Evolutionary conservation across 768 basidiomycete genomes (phyloP).

Genomic region (Boletus eberwhitei): DNA sequence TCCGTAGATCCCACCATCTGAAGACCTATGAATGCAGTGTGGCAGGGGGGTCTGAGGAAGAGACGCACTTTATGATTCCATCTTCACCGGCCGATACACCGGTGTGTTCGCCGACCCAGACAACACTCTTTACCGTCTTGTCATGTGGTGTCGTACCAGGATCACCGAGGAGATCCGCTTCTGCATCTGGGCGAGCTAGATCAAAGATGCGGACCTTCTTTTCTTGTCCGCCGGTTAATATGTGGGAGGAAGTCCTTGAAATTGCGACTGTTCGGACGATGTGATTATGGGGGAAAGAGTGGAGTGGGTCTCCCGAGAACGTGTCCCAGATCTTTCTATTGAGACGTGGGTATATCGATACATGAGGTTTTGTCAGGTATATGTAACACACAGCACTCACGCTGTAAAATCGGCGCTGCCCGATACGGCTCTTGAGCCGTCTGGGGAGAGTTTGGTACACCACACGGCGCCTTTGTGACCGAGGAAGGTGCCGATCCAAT

Average conservation of each 20-base stretch:
- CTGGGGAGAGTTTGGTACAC: constrained; percentile 87
- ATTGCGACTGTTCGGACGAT: constrained; percentile 95
- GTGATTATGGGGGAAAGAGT: constrained; percentile 98
- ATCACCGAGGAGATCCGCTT: constrained; percentile 76
- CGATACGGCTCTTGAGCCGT: constrained; percentile 83
- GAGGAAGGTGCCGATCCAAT: constrained; percentile 95
- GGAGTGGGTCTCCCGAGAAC: constrained; percentile 78
- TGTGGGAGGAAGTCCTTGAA: constrained; percentile 62
- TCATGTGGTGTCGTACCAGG: constrained; percentile 67
- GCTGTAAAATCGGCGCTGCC: constrained; percentile 98
- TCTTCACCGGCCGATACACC: constrained; percentile 93
- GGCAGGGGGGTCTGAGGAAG: not conserved
- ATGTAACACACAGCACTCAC: constrained; percentile 45
- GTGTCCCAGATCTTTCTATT: constrained; percentile 95
- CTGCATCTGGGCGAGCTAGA: constrained; percentile 79
- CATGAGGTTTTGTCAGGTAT: not conserved
- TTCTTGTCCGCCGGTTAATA: constrained; percentile 93
- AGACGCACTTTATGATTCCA: constrained; percentile 73
- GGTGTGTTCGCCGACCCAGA: constrained; percentile 87
- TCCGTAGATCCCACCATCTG: constrained; percentile 97
- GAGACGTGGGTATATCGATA: constrained; percentile 4
- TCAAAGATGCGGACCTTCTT: constrained; percentile 97
- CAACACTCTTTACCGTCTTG: constrained; percentile 87
- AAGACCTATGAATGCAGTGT: constrained; percentile 13
- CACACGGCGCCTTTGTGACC: constrained; percentile 96